Percentiles rank a stretch among this genome's conserved stretches.
phyloP scores from a whole-genome alignment of 768 basidiomycete genomes.

The Mycena pura region DNA sequence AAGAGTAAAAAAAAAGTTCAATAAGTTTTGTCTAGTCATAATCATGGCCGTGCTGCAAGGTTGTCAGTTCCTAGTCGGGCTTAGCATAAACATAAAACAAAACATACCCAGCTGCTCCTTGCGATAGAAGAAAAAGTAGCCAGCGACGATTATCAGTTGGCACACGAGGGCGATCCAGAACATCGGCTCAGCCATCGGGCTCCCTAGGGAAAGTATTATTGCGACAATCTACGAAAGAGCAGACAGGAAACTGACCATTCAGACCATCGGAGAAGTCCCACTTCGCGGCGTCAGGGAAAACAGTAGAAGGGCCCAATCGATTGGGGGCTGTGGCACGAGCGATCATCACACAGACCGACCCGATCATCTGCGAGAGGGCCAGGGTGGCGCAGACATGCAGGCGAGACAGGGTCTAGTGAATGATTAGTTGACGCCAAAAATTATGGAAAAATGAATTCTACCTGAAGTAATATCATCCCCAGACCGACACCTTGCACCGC shows the following conservation, averaged over 20 bases:
- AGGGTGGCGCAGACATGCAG: conserved; percentile 94
- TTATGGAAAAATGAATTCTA: conserved; percentile 35
- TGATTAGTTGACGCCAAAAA: conserved; percentile 32
- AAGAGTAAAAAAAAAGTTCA: conserved; percentile 14
- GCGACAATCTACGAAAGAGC: not conserved
- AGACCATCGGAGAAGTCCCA: conserved; percentile 87
- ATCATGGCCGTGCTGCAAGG: conserved; percentile 45
- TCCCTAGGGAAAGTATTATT: conserved; percentile 47
- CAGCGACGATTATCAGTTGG: conserved; percentile 85
- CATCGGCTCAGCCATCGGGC: conserved; percentile 81
- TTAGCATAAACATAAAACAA: not conserved
- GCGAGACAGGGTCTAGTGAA: conserved; percentile 76
- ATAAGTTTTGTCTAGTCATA: conserved; percentile 23
- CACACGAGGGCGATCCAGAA: conserved; percentile 89
- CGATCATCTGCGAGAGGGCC: conserved; percentile 89
- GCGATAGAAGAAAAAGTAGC: conserved; percentile 97
- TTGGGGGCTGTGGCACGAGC: conserved; percentile 92
- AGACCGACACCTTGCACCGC: conserved; percentile 94
- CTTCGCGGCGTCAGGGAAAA: conserved; percentile 90
- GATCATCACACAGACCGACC: conserved; percentile 89
- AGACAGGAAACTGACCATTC: conserved; percentile 45
- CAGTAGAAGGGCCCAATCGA: conserved; percentile 84
- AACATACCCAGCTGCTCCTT: conserved; percentile 87
- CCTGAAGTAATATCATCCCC: conserved; percentile 88
- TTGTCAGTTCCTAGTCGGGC: conserved; percentile 1